Percentiles rank a stretch among this genome's conserved stretches.
phyloP scores from a whole-genome alignment of 768 basidiomycete genomes.

The Tricholoma hemisulphureum region DNA sequence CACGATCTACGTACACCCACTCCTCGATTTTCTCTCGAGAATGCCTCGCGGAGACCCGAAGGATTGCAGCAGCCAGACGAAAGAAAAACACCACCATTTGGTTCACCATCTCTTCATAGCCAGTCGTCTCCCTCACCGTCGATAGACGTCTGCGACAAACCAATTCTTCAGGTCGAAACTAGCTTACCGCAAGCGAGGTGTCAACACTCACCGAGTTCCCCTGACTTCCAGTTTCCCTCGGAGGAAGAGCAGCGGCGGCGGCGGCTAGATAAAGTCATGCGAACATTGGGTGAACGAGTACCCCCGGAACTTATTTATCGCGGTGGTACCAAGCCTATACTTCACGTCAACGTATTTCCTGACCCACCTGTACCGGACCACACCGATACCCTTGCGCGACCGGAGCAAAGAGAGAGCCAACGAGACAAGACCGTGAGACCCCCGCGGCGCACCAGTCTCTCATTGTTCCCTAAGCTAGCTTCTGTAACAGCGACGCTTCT shows the following conservation, averaged over 20 bases:
- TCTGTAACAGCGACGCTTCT: slow-evolving; percentile 5
- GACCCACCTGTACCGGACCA: slow-evolving; percentile 8
- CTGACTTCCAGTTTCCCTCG: slow-evolving; percentile 8
- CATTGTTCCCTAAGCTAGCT: slow-evolving; percentile 12
- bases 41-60: no score
- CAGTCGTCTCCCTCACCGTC: not conserved
- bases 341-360: slow-evolving; percentile 9
- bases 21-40: slow-evolving; percentile 2
- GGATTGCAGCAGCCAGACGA: slow-evolving; percentile 3
- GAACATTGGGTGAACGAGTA: slow-evolving; percentile 19
- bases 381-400: not conserved
- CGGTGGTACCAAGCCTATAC: slow-evolving; percentile 5
- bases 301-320: slow-evolving; percentile 19
- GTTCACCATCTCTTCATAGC: slow-evolving; percentile 11
- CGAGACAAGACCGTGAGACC: not conserved
- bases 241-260: slow-evolving; percentile 16
- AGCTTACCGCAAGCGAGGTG: not conserved
- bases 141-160: slow-evolving; percentile 10
- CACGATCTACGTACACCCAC: slow-evolving; percentile 9
- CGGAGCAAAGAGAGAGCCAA: not conserved
- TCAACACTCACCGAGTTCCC: slow-evolving; percentile 6
- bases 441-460: slow-evolving; percentile 7
- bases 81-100: not conserved
- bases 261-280: slow-evolving; percentile 18
- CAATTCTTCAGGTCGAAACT: slow-evolving; percentile 10